These are phyloP conservation scores for Fusarium aywerte DNA, from an alignment of 2,329 filamentous ascomycete species.

Conservation along the genomic window DNA sequence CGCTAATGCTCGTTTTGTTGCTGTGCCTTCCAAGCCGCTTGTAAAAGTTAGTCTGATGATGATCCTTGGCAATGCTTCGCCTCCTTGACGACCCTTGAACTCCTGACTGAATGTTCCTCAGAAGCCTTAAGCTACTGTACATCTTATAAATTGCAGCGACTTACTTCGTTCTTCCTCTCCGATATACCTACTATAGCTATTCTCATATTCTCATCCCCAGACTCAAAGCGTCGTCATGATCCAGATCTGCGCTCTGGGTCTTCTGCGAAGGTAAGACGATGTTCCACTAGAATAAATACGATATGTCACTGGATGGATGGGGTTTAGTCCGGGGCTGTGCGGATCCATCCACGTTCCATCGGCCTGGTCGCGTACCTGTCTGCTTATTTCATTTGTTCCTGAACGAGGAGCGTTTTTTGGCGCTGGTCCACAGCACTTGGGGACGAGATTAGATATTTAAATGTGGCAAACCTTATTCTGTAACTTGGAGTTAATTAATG, in stretches of 20 bases:
- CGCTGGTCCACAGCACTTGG: background rate
- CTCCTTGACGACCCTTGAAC: too few relatives aligned
- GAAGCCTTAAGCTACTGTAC: too few relatives aligned
- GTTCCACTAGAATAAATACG: background rate
- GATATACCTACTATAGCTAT: too few relatives aligned
- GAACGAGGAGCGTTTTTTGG: background rate
- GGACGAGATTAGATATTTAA: background rate
- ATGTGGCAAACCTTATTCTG: too few relatives aligned
- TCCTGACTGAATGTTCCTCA: too few relatives aligned
- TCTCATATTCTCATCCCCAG: background rate
- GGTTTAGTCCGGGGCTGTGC: background rate
- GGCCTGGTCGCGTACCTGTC: background rate
- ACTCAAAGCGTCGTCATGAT: background rate
- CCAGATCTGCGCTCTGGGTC: background rate
- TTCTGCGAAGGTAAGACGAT: background rate
- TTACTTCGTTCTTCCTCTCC: too few relatives aligned
- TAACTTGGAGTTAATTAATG: too few relatives aligned
- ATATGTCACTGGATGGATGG: background rate
- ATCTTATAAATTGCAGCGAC: too few relatives aligned
- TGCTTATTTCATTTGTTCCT: background rate
- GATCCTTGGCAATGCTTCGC: background rate
- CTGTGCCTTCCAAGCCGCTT: background rate
- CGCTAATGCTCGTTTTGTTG: background rate
- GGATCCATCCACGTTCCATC: background rate
- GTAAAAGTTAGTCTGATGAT: background rate